Percentiles rank a stretch among this genome's conserved stretches.
Evolutionary conservation across 345 rosid species (phyloP).

Genomic region (Rhodomyrtus tomentosa): DNA sequence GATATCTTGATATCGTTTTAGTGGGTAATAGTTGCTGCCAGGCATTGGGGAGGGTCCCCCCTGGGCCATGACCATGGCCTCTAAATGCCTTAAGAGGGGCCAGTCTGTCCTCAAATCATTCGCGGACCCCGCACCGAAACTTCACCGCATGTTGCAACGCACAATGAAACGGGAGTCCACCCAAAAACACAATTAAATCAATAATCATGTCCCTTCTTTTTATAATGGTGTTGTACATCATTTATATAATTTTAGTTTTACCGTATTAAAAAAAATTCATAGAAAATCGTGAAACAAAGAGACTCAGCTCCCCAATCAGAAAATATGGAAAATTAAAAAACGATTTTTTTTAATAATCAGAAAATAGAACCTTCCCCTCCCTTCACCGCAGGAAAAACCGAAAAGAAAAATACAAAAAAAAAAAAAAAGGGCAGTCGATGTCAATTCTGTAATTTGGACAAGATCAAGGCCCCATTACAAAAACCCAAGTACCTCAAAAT

Average conservation of each 20-base stretch:
- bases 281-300: not conserved
- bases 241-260: not conserved
- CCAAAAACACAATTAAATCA: not conserved
- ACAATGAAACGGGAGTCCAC: not conserved
- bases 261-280: not conserved
- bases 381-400: not conserved
- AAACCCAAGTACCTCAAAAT: not conserved
- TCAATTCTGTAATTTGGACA: not conserved
- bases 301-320: not conserved
- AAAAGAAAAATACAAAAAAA: not conserved
- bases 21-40: no score
- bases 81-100: not conserved
- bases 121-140: not conserved
- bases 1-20: no score
- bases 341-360: not conserved
- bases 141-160: not conserved
- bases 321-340: no score
- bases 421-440: not conserved
- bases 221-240: no score
- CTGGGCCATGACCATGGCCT: not conserved
- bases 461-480: not conserved
- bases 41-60: no score
- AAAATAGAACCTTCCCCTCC: not conserved
- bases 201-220: not conserved
- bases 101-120: constrained; percentile 9